phyloP scores from a whole-genome alignment of 139 green algal species.

The Auxenochlorella pyrenoidosa region DNA sequence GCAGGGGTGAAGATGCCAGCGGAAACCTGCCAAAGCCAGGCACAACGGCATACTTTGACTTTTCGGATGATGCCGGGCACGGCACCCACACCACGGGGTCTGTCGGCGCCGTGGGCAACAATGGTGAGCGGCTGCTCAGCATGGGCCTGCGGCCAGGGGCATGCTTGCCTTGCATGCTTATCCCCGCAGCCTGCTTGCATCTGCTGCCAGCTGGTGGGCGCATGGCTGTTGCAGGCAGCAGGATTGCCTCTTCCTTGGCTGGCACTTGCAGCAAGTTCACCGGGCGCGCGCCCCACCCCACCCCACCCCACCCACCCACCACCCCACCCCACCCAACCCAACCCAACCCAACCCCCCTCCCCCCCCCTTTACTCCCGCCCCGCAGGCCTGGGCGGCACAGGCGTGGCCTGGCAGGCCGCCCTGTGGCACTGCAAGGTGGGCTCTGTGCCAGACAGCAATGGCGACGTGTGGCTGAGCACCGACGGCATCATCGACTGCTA shows the following conservation, averaged over 20 bases:
- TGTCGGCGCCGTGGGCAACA: neutral
- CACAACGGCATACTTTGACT: neutral
- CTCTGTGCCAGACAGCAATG: neutral
- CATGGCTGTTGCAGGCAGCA: no score
- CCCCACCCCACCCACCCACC: no score
- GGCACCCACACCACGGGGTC: neutral
- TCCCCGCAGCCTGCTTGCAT: no score
- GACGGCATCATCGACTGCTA: conserved; percentile 17
- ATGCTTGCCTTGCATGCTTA: no score
- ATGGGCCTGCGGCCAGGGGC: no score
- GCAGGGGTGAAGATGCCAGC: neutral
- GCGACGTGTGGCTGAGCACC: neutral
- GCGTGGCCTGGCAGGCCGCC: neutral
- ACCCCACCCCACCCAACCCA: no score
- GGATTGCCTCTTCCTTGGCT: no score
- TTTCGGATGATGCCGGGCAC: neutral
- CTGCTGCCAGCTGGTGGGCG: neutral
- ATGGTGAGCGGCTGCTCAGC: no score
- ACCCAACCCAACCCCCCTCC: no score
- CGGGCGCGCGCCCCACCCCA: no score
- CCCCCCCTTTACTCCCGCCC: no score
- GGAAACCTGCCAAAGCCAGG: neutral
- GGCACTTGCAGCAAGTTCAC: no score
- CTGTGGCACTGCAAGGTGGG: neutral
- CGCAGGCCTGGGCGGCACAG: neutral